Evolutionary conservation across 169 alveolate species (phyloP), one percentile per base, ranked within the genome.

Genomic region (Plasmodium gonderi): DNA sequence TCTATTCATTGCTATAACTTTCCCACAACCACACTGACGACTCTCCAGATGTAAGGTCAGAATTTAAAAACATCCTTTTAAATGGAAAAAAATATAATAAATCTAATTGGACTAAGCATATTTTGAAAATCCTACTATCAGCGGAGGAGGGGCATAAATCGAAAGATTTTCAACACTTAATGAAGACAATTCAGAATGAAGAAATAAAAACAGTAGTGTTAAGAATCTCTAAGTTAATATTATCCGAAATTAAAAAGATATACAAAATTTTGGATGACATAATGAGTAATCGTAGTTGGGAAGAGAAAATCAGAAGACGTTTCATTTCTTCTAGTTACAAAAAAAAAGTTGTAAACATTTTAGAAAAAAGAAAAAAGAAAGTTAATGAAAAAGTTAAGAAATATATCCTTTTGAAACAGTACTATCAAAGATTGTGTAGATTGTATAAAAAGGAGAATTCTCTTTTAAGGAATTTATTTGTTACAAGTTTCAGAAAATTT

Each of bases 131-230:
- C 36, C 54, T 82, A 45, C 74, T 68, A 47, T 9, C 20, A 9
- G 42, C 74, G 45, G 82, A 82, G n/a, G 82, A 82, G 40, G 40
- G 11, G 40, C 49, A 82, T 26, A 68, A 82, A 45, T 11, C 51
- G 1, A 67, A 82, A 29, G 75, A 82, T 23, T n/a, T 68, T 1
- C 74, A 47, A 11, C 4, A 82, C 36, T 14, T 82, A 42, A 38
- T 82, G 75, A 82, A 69, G 17, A 82, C 36, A 20, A 82, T 82
- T 6, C 79, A 82, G n/a, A 64, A 69, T 67, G 81, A 82, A 23
- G 91, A 82, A 51, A 82, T 82, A 29, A 82, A 82, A 54, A 69
- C 49, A 40, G 5, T 82, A 42, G 40, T 82, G 40, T 82, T 12
- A 5, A 4, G 33, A 45, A 69, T 23, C 26, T 29, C 76, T 42